Evolutionary conservation across 805 yeast genomes (phyloP).

Genomic region (Kodamaea lidongshanica): DNA sequence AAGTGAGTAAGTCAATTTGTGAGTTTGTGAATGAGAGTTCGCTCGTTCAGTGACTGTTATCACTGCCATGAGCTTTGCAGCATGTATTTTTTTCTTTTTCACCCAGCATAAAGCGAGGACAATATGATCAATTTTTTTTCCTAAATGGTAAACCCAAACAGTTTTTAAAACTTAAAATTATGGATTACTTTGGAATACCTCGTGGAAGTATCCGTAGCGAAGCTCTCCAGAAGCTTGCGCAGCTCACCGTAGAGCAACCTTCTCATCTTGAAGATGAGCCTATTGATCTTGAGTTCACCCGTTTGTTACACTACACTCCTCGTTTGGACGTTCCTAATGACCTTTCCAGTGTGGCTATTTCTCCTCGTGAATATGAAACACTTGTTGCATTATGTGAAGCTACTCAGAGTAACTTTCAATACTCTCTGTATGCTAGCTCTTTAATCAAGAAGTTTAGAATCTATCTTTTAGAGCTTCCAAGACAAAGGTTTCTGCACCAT

Average conservation of each 20-base stretch:
- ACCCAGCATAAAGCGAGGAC: too few species aligned
- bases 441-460: constrained; percentile 39
- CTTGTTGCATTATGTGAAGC: constrained; percentile 50
- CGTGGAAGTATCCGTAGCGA: constrained; percentile 36
- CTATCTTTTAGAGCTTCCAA: constrained; percentile 43
- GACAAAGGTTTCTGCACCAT: constrained; percentile 37
- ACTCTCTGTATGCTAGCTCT: constrained; percentile 32
- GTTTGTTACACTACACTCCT: constrained; percentile 12
- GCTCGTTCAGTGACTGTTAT: not conserved
- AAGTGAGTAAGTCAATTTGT: too few species aligned
- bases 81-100: too few species aligned
- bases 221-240: constrained; percentile 34
- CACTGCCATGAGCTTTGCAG: too few species aligned
- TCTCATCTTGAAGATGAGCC: constrained; percentile 2
- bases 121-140: too few species aligned
- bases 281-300: constrained; percentile 14
- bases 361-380: constrained; percentile 50
- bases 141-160: too few species aligned
- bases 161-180: too few species aligned
- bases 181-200: constrained; percentile 35
- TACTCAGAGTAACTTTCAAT: constrained; percentile 22
- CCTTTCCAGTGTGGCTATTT: constrained; percentile 35
- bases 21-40: too few species aligned
- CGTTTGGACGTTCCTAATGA: constrained; percentile 8
- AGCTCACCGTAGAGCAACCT: constrained; percentile 21